phyloP scores from a whole-genome alignment of 2,329 filamentous ascomycete genomes.

The Penicillium oxalicum region DNA sequence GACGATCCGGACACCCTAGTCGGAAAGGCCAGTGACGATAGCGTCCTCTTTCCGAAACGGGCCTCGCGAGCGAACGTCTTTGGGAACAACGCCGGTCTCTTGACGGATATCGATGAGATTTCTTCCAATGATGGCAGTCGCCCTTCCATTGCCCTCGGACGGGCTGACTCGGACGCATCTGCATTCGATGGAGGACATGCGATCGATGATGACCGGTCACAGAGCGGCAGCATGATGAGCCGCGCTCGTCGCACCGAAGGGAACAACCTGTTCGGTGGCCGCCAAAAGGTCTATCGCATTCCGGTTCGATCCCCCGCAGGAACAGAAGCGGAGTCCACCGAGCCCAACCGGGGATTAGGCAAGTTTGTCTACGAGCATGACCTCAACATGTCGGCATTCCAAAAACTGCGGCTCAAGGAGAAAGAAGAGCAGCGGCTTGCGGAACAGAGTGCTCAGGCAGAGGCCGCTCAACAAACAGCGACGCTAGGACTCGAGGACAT shows the following conservation, averaged over 20 bases:
- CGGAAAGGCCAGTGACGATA: constrained; percentile 92
- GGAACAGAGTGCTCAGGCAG: constrained; percentile 30
- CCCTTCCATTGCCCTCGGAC: constrained; percentile 54
- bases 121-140: constrained; percentile 64
- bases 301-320: constrained; percentile 45
- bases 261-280: constrained; percentile 87
- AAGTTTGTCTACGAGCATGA: constrained; percentile 81
- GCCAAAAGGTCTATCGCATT: constrained; percentile 93
- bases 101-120: constrained; percentile 86
- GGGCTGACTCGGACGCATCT: constrained; percentile 59
- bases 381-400: constrained; percentile 74
- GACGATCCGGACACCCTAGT: constrained; percentile 84
- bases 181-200: constrained; percentile 52
- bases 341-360: constrained; percentile 45
- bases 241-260: constrained; percentile 77
- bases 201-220: constrained; percentile 60
- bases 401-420: constrained; percentile 58
- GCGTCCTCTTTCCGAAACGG: constrained; percentile 75
- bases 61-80: constrained; percentile 73
- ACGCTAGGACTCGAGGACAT: constrained; percentile 41
- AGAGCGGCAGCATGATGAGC: constrained; percentile 69
- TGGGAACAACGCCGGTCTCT: constrained; percentile 52
- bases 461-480: constrained; percentile 31
- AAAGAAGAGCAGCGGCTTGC: constrained; percentile 46
- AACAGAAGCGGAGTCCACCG: constrained; percentile 21